These are phyloP conservation scores for Clohesyomyces aquaticus DNA, from an alignment of 495 filamentous ascomycete genomes.

Conservation along the genomic window DNA sequence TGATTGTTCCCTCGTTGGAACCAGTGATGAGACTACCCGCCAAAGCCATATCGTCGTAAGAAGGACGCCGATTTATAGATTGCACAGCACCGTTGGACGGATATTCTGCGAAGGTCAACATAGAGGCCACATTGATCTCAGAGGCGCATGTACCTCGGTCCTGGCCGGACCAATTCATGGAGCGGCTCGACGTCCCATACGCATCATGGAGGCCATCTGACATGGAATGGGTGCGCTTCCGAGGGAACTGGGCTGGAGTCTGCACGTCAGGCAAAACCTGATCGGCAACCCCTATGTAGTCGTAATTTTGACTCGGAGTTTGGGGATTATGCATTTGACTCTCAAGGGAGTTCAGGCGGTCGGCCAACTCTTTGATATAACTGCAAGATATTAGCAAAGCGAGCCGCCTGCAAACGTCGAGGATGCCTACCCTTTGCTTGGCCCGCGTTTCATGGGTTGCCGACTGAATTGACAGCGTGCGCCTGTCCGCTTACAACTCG, in stretches of 20 bases:
- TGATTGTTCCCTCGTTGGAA: conserved; percentile 33
- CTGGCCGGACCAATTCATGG: conserved; percentile 35
- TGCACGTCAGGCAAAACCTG: conserved; percentile 33
- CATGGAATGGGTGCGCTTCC: conserved; percentile 63
- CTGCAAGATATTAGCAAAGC: conserved; percentile 48
- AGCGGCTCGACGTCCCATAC: conserved; percentile 42
- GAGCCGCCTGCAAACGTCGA: not conserved
- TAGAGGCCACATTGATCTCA: conserved; percentile 26
- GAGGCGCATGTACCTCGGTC: conserved; percentile 44
- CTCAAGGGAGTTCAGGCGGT: conserved; percentile 83
- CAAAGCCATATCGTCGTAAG: conserved; percentile 30
- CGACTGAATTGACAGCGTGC: conserved; percentile 86
- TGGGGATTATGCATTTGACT: conserved; percentile 48
- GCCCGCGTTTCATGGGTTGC: conserved; percentile 91
- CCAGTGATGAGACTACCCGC: conserved; percentile 32
- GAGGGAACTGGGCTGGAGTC: conserved; percentile 48
- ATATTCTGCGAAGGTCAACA: conserved; percentile 41
- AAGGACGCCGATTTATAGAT: conserved; percentile 14
- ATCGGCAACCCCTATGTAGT: conserved; percentile 27
- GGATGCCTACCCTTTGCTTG: conserved; percentile 80
- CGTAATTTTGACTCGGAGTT: conserved; percentile 20
- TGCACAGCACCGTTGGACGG: conserved; percentile 48
- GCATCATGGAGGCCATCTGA: conserved; percentile 57
- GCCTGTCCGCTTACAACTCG: conserved; percentile 79
- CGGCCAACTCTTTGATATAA: conserved; percentile 95